Evolutionary conservation across 2,329 filamentous ascomycete species (phyloP), one percentile per base, ranked within the genome.

Genomic region (Calycina herbarum): DNA sequence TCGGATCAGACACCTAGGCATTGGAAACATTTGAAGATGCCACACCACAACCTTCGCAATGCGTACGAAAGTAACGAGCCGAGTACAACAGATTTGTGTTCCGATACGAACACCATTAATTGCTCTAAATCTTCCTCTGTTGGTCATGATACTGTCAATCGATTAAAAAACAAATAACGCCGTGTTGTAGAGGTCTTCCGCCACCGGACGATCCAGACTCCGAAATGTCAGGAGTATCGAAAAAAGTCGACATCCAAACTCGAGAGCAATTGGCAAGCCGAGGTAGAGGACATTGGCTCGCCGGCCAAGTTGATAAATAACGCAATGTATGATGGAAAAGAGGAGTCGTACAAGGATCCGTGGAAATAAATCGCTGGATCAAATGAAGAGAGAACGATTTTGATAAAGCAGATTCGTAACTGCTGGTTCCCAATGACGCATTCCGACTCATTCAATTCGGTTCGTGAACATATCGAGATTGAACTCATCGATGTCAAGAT

Each of bases 201-300:
- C 20, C 48, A 24, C 48, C 48, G 48, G 48, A 54, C 48, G 20
- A 54, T 54, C 48, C 48, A 54, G 13, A 54, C 20, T 24, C 48
- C 20, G 20, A 27, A 20, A 54, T 54, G 48, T 27, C 1, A 24
- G 20, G 20, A 27, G 35, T 62, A 56, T 56, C 31, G 38, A 57
- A 57, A 62, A 57, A 31, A 3, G 24, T 20, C 45, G 48, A 57
- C 11, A 29, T 62, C 61, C 61, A 54, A 57, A 57, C 45, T 40
- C 61, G 38, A 57, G 56, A 38, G 40, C 59, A 54, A 63, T 35
- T 59, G 51, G 60, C 1, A 51, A 57, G 48, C 4, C 45, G 60
- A 31, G 40, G 31, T 57, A 45, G 51, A 57, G 29, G 48, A 40
- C 20, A 45, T 17, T 11, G 61, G 31, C 61, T 29, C 33, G 29